Evolutionary conservation across 2,329 filamentous ascomycete species (phyloP).

Genomic region (Penicillium sp.): DNA sequence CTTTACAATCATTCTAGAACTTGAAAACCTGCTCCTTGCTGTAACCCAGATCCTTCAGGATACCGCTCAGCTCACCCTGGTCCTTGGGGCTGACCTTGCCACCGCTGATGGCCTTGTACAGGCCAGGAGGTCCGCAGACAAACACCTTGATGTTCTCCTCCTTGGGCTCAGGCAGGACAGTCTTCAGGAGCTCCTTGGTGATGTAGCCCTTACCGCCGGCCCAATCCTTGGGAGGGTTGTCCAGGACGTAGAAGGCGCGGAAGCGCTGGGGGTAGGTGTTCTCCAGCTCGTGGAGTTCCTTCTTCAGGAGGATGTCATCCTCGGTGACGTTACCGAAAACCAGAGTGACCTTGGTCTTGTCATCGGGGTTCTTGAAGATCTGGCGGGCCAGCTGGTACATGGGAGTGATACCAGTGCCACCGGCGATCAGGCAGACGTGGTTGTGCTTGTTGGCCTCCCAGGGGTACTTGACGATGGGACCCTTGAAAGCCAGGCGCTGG

Average conservation of each 20-base stretch:
- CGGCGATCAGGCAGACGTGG: constrained; percentile 73
- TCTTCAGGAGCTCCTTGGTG: constrained; percentile 91
- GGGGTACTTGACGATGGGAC: constrained; percentile 89
- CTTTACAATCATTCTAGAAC: constrained; percentile 63
- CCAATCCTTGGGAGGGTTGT: constrained; percentile 82
- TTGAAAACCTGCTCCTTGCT: constrained; percentile 92
- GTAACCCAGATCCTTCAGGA: constrained; percentile 84
- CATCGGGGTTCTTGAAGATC: constrained; percentile 94
- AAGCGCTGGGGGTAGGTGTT: constrained; percentile 95
- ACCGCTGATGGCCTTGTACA: constrained; percentile 94
- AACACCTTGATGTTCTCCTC: constrained; percentile 93
- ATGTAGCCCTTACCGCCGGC: constrained; percentile 77
- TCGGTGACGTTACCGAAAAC: constrained; percentile 89
- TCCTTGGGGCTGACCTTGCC: constrained; percentile 89
- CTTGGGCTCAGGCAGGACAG: constrained; percentile 90
- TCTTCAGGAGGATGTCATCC: constrained; percentile 88
- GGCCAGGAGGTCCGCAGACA: constrained; percentile 86
- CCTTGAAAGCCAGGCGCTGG: constrained; percentile 88
- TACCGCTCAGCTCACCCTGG: constrained; percentile 85
- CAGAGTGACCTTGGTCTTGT: constrained; percentile 97
- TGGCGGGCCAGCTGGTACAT: constrained; percentile 93
- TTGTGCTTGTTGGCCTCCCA: constrained; percentile 92
- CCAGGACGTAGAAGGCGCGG: constrained; percentile 90
- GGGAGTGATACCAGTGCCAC: constrained; percentile 94
- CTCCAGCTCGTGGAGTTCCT: constrained; percentile 82